Evolutionary conservation across 305 asterid genomes (phyloP), one percentile per base, ranked within the genome.

Genomic region (Salvia sclarea): DNA sequence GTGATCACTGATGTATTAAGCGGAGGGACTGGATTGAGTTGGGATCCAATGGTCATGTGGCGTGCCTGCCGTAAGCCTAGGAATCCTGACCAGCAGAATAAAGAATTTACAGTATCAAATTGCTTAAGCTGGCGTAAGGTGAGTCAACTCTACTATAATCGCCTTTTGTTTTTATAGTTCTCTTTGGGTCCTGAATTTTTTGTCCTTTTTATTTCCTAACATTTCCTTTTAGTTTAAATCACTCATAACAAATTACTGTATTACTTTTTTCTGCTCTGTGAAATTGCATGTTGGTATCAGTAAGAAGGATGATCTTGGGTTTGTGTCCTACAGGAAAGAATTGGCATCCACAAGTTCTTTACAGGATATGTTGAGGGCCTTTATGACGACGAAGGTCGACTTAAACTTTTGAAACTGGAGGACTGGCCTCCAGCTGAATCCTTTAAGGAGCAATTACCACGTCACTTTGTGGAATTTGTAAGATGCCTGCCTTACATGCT

Each of bases 21-120:
- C 10, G 21, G 48, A 38, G 61, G 40, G 13, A 13, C 35, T 20
- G 74, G 74, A 8, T 50, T 69, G 47, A 69, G 74, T 17, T 69
- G 74, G 74, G 67, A 69, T 31, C 67, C 74, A 9, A 5, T 57
- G 50, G 74, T 69, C 28, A 64, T 72, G 66, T 72, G 71, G 76
- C 76, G 76, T 17, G 71, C 71, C 28, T 64, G 59, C 16, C 70
- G 70, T 60, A 48, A 30, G 7, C 35, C 48, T 17, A 64, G 35
- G 53, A 48, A 6, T 5, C 20, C 47, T 31, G 9, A 28, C 33
- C 16, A 63, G 5, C 20, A 2, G 16, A 33, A 28, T 28, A 40
- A 8, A 16, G 30, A 64, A 1, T 64, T 64, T n/a, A 17, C 17
- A 1, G 70, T 49, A 16, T 11, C 13, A 8, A 64, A 64, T 20